phyloP scores from a whole-genome alignment of 225 moss, liverwort and hornwort species.

The Takakia lepidozioides region DNA sequence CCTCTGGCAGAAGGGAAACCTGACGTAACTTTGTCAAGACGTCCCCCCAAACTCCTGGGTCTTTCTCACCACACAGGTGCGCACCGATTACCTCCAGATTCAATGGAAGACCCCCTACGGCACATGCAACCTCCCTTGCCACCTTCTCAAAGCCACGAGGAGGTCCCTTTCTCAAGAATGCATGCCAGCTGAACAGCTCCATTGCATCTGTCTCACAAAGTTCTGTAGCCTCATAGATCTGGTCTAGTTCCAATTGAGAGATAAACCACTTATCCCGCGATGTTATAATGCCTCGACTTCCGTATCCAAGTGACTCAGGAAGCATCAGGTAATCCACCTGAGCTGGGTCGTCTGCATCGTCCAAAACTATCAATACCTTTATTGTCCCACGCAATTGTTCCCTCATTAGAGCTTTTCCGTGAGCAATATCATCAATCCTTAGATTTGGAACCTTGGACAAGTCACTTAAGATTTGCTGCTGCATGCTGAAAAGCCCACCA shows the following conservation, averaged over 20 bases:
- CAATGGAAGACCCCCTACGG: slow-evolving; percentile 19
- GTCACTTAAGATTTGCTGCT: slow-evolving; percentile 28
- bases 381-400: slow-evolving; percentile 27
- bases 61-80: slow-evolving; percentile 19
- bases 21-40: slow-evolving; percentile 24
- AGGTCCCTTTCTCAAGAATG: slow-evolving; percentile 23
- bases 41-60: slow-evolving; percentile 26
- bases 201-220: slow-evolving; percentile 10
- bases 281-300: slow-evolving; percentile 26
- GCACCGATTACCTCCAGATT: slow-evolving; percentile 23
- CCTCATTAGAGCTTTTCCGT: slow-evolving; percentile 21
- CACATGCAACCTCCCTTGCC: slow-evolving; percentile 23
- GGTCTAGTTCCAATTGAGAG: slow-evolving; percentile 13
- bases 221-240: slow-evolving; percentile 16
- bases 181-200: slow-evolving; percentile 28
- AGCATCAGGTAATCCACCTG: slow-evolving; percentile 35
- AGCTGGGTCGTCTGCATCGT: slow-evolving; percentile 20
- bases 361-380: slow-evolving; percentile 29
- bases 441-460: slow-evolving; percentile 22
- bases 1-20: slow-evolving; percentile 9
- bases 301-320: slow-evolving; percentile 22
- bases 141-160: slow-evolving; percentile 18
- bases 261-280: slow-evolving; percentile 20
- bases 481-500: slow-evolving; percentile 22
- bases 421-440: slow-evolving; percentile 14